phyloP scores from a whole-genome alignment of 805 yeast genomes.

The Zygosaccharomyces siamensis region DNA sequence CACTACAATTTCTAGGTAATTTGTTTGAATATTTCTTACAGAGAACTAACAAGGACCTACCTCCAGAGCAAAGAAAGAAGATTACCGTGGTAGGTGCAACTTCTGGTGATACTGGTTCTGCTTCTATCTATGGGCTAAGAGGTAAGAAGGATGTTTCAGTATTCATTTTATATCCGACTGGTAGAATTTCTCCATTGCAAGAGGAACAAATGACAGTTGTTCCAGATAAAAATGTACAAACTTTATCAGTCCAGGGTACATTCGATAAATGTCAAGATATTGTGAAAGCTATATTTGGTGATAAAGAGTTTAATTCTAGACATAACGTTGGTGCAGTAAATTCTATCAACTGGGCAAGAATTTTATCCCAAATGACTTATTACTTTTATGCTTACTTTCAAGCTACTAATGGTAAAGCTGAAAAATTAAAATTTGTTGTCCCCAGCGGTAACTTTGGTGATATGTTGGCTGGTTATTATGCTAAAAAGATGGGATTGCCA shows the following conservation, averaged over 20 bases:
- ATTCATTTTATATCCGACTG: conserved; percentile 93
- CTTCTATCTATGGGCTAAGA: conserved; percentile 96
- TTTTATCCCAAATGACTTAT: conserved; percentile 94
- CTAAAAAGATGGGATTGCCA: conserved; percentile 93
- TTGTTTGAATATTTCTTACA: conserved; percentile 85
- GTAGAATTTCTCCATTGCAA: conserved; percentile 95
- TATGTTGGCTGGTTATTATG: conserved; percentile 93
- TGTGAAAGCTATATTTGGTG: conserved; percentile 90
- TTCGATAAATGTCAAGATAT: conserved; percentile 98
- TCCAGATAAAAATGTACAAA: conserved; percentile 86
- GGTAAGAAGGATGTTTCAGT: conserved; percentile 98
- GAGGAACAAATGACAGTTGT: conserved; percentile 99
- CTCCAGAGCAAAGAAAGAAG: conserved; percentile 60
- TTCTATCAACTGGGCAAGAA: conserved; percentile 99
- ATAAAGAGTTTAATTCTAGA: conserved; percentile 75
- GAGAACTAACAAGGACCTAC: conserved; percentile 58
- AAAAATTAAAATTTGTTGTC: conserved; percentile 75
- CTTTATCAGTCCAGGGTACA: conserved; percentile 90
- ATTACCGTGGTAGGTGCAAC: conserved; percentile 99
- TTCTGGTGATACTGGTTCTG: conserved; percentile 98
- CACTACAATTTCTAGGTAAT: conserved; percentile 96
- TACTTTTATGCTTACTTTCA: conserved; percentile 91
- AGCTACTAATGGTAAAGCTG: conserved; percentile 38
- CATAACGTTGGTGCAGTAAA: conserved; percentile 97
- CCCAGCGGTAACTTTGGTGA: conserved; percentile 99